phyloP scores from a whole-genome alignment of 257 asterid species.

The Verbena officinalis region DNA sequence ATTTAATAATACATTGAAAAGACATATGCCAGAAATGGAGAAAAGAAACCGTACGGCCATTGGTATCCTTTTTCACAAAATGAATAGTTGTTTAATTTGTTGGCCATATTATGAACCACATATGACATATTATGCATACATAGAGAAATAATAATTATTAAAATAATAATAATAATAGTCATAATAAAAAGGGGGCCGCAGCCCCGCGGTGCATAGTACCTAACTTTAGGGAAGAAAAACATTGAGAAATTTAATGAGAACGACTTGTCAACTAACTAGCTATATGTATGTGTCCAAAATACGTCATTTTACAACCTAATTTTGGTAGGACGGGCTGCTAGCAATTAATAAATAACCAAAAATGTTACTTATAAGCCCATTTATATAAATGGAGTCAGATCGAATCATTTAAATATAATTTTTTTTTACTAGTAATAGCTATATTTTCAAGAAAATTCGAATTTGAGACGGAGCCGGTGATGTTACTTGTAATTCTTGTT shows the following conservation, averaged over 20 bases:
- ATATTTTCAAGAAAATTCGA: no score
- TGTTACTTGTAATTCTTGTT: no score
- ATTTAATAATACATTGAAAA: constrained; percentile 1
- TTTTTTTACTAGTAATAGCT: no score
- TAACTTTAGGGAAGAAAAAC: constrained; percentile 11
- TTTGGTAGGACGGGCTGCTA: constrained; percentile 25
- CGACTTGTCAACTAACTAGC: constrained; percentile 29
- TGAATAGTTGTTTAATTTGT: constrained; percentile 4
- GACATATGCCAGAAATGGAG: constrained; percentile 9
- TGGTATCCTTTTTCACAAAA: constrained; percentile 16
- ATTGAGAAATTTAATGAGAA: constrained; percentile 21
- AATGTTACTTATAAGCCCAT: no score
- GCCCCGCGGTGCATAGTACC: background rate
- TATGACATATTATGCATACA: background rate
- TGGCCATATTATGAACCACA: constrained; percentile 21
- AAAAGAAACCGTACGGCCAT: constrained; percentile 30
- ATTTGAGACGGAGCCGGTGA: no score
- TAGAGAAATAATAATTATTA: background rate
- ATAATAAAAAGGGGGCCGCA: constrained; percentile 11
- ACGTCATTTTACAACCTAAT: constrained; percentile 22
- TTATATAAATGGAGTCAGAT: no score
- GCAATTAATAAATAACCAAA: constrained; percentile 1
- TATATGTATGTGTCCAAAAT: background rate
- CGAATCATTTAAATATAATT: no score
- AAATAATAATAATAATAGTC: background rate